Evolutionary conservation across 352 stramenopile species (phyloP), one percentile per base, ranked within the genome.

Genomic region (Phytophthora pistaciae): DNA sequence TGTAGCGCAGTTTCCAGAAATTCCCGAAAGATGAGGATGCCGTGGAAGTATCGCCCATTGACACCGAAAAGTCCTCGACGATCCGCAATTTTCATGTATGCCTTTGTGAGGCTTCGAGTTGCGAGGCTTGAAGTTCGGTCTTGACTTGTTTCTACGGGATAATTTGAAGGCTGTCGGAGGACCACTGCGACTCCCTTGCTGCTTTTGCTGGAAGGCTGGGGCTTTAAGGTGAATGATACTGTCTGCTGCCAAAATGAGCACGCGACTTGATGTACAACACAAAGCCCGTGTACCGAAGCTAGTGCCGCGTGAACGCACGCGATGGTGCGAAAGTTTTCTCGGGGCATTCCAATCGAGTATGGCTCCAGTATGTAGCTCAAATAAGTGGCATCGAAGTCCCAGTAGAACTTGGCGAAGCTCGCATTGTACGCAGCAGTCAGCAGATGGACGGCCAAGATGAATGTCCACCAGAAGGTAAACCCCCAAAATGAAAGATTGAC

Each of bases 381-480:
- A 8, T 57, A 72, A 5, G 49, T 75, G 0, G 49, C 46, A 23
- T 70, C 49, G 6, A 75, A 68, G 36, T 64, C 56, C 68, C 63
- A 68, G 33, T 79, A 79, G 49, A 79, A 74, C 8, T 66, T 56
- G 2, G 72, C 68, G 48, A 66, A 77, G 4, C 23, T 38, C 13
- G 29, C 27, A 31, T 74, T 79, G 55, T 79, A 79, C 11, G 25
- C 21, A 9, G 25, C 42, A 1, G 60, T 55, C 11, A 68, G 4
- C 2, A 62, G 2, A 40, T 79, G 68, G 7, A 77, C 27, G 16
- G 11, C 11, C 14, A 79, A 31, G 25, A 79, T 58, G 9, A 66
- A 14, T 5, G 74, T 3, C 72, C 72, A 79, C 72, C 72, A 79
- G 40, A 74, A 63, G 4, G 50, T 21, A 38, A 71, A 79, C 7